phyloP scores from a whole-genome alignment of 2,329 filamentous ascomycete species.

The Fusarium sterilihyphosum region DNA sequence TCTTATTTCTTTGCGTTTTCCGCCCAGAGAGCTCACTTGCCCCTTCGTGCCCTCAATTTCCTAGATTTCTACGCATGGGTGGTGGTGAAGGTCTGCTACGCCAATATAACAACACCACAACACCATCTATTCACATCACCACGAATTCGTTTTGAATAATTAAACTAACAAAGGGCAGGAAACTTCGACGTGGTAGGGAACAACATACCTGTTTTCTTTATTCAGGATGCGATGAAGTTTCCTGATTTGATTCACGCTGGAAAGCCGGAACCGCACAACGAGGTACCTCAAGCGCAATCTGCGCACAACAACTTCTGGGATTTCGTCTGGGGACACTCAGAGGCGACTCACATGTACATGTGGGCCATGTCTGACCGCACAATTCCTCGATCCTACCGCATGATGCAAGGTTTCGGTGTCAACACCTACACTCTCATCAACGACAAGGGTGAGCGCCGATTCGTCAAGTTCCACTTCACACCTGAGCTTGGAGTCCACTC shows the following conservation, averaged over 20 bases:
- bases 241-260: constrained; percentile 71
- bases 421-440: constrained; percentile 80
- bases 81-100: too few species aligned
- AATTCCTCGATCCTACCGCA: constrained; percentile 79
- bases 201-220: constrained; percentile 80
- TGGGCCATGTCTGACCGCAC: constrained; percentile 81
- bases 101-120: too few species aligned
- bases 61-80: too few species aligned
- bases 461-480: constrained; percentile 82
- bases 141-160: too few species aligned
- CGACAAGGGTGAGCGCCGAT: constrained; percentile 72
- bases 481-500: constrained; percentile 80
- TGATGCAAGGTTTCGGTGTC: constrained; percentile 89
- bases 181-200: constrained; percentile 57
- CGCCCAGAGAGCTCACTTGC: too few species aligned
- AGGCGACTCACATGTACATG: constrained; percentile 82
- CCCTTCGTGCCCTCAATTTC: too few species aligned
- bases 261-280: constrained; percentile 77
- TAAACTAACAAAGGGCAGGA: too few species aligned
- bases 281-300: constrained; percentile 75
- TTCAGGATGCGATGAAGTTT: constrained; percentile 80
- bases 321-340: constrained; percentile 69
- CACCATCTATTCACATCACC: too few species aligned
- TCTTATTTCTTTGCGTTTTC: too few species aligned
- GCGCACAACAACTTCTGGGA: constrained; percentile 85